These are phyloP conservation scores for Scedosporium aurantiacum DNA, from an alignment of 2,329 filamentous ascomycete genomes.

Conservation along the genomic window DNA sequence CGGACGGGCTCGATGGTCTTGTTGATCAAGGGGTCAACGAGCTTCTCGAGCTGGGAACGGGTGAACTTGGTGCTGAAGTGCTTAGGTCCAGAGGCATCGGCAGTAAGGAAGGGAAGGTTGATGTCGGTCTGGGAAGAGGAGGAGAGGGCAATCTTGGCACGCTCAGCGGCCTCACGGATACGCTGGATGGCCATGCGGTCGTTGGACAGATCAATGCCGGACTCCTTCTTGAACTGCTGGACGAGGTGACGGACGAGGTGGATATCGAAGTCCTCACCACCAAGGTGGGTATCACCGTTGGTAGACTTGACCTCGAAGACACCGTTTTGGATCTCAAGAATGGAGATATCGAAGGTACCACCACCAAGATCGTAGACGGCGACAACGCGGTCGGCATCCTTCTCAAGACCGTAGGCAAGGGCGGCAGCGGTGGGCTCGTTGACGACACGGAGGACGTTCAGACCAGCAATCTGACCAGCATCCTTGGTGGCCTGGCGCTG, in stretches of 20 bases:
- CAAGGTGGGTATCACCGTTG: slow-evolving; percentile 96
- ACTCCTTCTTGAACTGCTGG: slow-evolving; percentile 92
- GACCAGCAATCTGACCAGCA: slow-evolving; percentile 87
- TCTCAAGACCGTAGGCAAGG: slow-evolving; percentile 91
- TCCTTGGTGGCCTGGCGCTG: slow-evolving; percentile 98
- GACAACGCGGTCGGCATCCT: slow-evolving; percentile 79
- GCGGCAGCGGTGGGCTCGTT: slow-evolving; percentile 97
- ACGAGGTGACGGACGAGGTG: slow-evolving; percentile 87
- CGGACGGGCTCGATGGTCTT: slow-evolving; percentile 85
- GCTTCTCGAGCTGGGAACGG: slow-evolving; percentile 81
- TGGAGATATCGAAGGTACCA: slow-evolving; percentile 98
- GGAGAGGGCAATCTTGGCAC: slow-evolving; percentile 98
- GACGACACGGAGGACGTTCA: slow-evolving; percentile 94
- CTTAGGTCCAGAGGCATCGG: slow-evolving; percentile 88
- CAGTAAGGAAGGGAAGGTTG: slow-evolving; percentile 97
- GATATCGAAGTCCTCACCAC: slow-evolving; percentile 98
- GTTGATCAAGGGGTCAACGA: slow-evolving; percentile 81
- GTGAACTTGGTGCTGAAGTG: slow-evolving; percentile 96
- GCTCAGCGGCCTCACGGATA: slow-evolving; percentile 97
- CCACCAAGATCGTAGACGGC: slow-evolving; percentile 97
- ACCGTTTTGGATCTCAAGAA: slow-evolving; percentile 93
- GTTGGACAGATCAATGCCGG: slow-evolving; percentile 74
- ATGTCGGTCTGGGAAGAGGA: slow-evolving; percentile 94
- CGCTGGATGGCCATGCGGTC: slow-evolving; percentile 99
- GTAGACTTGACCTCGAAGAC: slow-evolving; percentile 99